phyloP scores from a whole-genome alignment of 2,329 filamentous ascomycete species.

The Colletotrichum eremochloae region DNA sequence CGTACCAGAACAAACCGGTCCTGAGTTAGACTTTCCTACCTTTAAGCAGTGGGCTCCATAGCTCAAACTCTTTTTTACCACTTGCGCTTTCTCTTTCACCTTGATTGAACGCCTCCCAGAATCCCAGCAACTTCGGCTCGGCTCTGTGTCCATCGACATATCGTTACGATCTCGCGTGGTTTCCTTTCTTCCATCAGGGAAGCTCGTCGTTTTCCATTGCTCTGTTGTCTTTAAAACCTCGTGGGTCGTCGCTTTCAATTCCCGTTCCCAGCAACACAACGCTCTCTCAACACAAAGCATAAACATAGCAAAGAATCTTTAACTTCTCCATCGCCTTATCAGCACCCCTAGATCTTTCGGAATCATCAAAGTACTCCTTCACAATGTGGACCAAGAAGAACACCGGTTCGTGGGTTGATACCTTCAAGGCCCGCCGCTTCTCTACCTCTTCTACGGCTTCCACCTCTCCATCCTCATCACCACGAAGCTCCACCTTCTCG shows the following conservation, averaged over 20 bases:
- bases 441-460: constrained; percentile 24
- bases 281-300: not conserved
- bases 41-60: constrained; percentile 1
- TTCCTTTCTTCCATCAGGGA: constrained; percentile 2
- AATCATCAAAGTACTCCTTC: constrained; percentile 20
- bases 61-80: constrained; percentile 1
- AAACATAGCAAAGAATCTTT: constrained; percentile 9
- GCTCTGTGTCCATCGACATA: constrained; percentile 10
- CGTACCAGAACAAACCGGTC: constrained; percentile 24
- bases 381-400: constrained; percentile 39
- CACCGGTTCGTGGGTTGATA: constrained; percentile 34
- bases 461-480: constrained; percentile 12
- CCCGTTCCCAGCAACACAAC: constrained; percentile 19
- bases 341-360: constrained; percentile 16
- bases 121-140: not conserved
- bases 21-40: constrained; percentile 7
- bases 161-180: constrained; percentile 19
- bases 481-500: constrained; percentile 12
- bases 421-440: constrained; percentile 33
- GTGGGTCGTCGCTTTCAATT: constrained; percentile 5
- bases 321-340: not conserved
- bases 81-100: not conserved
- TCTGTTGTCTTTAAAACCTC: constrained; percentile 30
- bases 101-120: constrained; percentile 23
- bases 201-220: constrained; percentile 1